Evolutionary conservation across 768 basidiomycete species (phyloP), one percentile per base, ranked within the genome.

Genomic region (Pulveroboletus sp.): DNA sequence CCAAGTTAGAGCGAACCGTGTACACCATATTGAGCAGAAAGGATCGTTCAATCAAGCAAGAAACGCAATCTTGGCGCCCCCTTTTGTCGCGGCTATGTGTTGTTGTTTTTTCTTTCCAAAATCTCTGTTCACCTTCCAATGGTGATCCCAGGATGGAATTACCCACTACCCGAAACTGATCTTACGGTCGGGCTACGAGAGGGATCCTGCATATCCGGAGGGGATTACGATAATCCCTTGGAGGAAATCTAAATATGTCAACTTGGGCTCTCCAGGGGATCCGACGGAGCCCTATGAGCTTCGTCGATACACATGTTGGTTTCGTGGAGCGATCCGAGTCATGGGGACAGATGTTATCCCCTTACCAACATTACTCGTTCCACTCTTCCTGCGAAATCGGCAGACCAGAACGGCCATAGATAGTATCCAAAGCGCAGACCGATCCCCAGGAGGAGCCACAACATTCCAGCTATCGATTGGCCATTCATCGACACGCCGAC

Each of bases 201-300:
- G 26, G 38, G 48, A 43, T 45, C 43, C 37, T 51, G 55, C 42
- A 39, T 39, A 54, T 49, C 56, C 59, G 60, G 21, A 58, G 56
- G 39, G 48, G 49, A 53, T 52, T 54, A 32, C 24, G n/a, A 48
- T 18, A 26, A 38, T 8, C 39, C 37, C 30, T 35, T 35, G 31
- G 21, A 38, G 8, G 14, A 11, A 33, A 15, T 18, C 27, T 21
- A 42, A 33, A 50, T 42, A 8, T 15, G 41, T 56, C 32, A 17
- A n/a, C 38, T 15, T 12, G n/a, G 39, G 46, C 42, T 55, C 57
- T 52, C 21, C 18, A 42, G 41, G 60, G 37, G 51, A 59, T 60
- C 55, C 42, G 55, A 54, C 42, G 51, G 44, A 32, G 32, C 15
- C 38, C 10, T 17, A 4, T 18, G 9, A 21, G 21, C 31, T 15